Evolutionary conservation across 108 stramenopile species (phyloP).

Genomic region (Phaeodactylum tricornutum): DNA sequence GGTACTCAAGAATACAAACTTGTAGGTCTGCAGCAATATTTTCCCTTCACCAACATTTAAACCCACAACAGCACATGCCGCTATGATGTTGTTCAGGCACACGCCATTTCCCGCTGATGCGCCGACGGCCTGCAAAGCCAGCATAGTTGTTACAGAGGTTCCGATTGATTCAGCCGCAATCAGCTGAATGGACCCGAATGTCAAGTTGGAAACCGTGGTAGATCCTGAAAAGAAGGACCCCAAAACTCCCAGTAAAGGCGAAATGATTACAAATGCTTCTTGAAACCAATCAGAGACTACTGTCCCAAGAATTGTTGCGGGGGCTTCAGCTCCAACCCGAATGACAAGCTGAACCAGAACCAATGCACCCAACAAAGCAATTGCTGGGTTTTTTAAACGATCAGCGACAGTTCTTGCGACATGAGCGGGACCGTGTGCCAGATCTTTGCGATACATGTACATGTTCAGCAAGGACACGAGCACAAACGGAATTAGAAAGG

Average conservation of each 20-base stretch:
- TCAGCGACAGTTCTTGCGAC: slow-evolving; percentile 20
- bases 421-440: slow-evolving; percentile 9
- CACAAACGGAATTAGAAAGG: slow-evolving; percentile 56
- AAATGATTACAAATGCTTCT: slow-evolving; percentile 43
- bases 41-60: slow-evolving; percentile 42
- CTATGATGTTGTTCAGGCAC: slow-evolving; percentile 58
- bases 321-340: slow-evolving; percentile 24
- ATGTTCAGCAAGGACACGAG: slow-evolving; percentile 37
- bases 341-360: slow-evolving; percentile 47
- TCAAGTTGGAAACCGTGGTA: slow-evolving; percentile 57
- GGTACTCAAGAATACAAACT: slow-evolving; percentile 29
- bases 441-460: slow-evolving; percentile 36
- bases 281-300: slow-evolving; percentile 38
- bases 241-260: slow-evolving; percentile 37
- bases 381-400: slow-evolving; percentile 34
- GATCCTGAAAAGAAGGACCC: slow-evolving; percentile 58
- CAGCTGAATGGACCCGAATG: slow-evolving; percentile 46
- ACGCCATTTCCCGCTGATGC: slow-evolving; percentile 62
- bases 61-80: slow-evolving; percentile 45
- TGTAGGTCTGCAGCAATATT: slow-evolving; percentile 34
- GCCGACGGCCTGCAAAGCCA: slow-evolving; percentile 52
- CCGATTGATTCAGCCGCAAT: slow-evolving; percentile 53
- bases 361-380: slow-evolving; percentile 47
- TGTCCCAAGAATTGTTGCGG: slow-evolving; percentile 42
- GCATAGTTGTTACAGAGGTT: slow-evolving; percentile 26